Percentiles rank a stretch among this genome's conserved stretches.
phyloP scores from a whole-genome alignment of 1,139 yeast genomes.

The Candida sanyaensis region DNA sequence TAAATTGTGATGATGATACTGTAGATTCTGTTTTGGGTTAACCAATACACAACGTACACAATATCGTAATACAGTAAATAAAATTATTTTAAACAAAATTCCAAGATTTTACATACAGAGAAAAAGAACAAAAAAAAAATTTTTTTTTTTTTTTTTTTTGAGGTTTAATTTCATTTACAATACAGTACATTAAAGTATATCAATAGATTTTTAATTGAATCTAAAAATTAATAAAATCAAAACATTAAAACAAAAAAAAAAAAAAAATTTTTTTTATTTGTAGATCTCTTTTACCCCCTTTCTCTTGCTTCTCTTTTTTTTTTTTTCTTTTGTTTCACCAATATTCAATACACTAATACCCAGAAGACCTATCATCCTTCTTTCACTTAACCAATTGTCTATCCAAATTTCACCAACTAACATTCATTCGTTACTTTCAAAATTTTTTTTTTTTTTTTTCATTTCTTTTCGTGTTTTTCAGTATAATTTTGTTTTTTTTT shows the following conservation, averaged over 20 bases:
- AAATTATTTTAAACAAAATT: neutral
- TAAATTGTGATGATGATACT: too few relatives aligned
- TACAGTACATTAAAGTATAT: too few relatives aligned
- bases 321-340: neutral
- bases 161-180: too few relatives aligned
- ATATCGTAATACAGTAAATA: neutral
- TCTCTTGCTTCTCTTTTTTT: too few relatives aligned
- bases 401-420: constrained; percentile 5
- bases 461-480: too few relatives aligned
- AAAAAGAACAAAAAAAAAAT: neutral
- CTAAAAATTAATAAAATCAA: too few relatives aligned
- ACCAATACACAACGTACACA: too few relatives aligned
- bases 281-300: neutral
- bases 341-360: neutral
- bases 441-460: constrained; percentile 1
- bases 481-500: too few relatives aligned
- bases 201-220: too few relatives aligned
- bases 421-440: constrained; percentile 6
- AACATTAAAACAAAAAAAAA: too few relatives aligned
- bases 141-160: neutral
- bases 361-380: neutral
- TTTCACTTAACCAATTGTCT: neutral
- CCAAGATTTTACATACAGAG: neutral
- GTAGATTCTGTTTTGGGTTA: too few relatives aligned
- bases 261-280: too few relatives aligned